These are phyloP conservation scores for Hemisphaericaspora xylanilytica DNA, from an alignment of 1,139 yeast species.

Conservation along the genomic window DNA sequence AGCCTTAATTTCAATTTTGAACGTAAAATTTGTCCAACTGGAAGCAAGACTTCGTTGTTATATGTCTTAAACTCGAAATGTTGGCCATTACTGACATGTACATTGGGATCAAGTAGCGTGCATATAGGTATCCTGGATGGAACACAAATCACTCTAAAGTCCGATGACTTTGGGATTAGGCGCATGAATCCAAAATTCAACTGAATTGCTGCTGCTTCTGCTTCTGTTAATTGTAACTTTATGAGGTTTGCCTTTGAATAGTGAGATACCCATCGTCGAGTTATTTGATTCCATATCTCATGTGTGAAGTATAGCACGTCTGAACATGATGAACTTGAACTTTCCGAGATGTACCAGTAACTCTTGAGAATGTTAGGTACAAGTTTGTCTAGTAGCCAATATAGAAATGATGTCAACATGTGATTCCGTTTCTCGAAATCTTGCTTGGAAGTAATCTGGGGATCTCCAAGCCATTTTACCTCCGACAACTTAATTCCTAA, in stretches of 20 bases:
- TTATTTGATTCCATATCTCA: slow-evolving; percentile 52
- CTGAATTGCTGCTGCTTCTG: slow-evolving; percentile 1
- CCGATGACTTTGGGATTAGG: slow-evolving; percentile 55
- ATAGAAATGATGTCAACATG: slow-evolving; percentile 41
- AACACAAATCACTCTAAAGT: slow-evolving; percentile 58
- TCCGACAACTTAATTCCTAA: slow-evolving; percentile 34
- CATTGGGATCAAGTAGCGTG: slow-evolving; percentile 5
- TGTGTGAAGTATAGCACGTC: slow-evolving; percentile 53
- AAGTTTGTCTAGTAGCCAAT: slow-evolving; percentile 57
- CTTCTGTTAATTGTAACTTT: slow-evolving; percentile 12
- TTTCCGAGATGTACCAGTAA: slow-evolving; percentile 69
- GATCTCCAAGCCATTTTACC: slow-evolving; percentile 48
- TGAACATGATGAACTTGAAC: slow-evolving; percentile 31
- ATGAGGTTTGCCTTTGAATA: slow-evolving; percentile 37
- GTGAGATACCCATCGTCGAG: slow-evolving; percentile 37
- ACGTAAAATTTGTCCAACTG: slow-evolving; percentile 20
- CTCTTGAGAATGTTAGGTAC: slow-evolving; percentile 48
- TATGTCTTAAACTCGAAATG: slow-evolving; percentile 18
- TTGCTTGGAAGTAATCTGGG: slow-evolving; percentile 29
- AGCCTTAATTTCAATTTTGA: slow-evolving; percentile 11
- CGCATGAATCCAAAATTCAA: slow-evolving; percentile 37
- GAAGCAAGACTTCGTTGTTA: slow-evolving; percentile 20
- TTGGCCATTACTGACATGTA: slow-evolving; percentile 10
- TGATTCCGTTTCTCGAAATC: slow-evolving; percentile 32
- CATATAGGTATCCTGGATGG: slow-evolving; percentile 38